Evolutionary conservation across 768 basidiomycete species (phyloP), one percentile per base, ranked within the genome.

Genomic region (Agrocybe pediades): DNA sequence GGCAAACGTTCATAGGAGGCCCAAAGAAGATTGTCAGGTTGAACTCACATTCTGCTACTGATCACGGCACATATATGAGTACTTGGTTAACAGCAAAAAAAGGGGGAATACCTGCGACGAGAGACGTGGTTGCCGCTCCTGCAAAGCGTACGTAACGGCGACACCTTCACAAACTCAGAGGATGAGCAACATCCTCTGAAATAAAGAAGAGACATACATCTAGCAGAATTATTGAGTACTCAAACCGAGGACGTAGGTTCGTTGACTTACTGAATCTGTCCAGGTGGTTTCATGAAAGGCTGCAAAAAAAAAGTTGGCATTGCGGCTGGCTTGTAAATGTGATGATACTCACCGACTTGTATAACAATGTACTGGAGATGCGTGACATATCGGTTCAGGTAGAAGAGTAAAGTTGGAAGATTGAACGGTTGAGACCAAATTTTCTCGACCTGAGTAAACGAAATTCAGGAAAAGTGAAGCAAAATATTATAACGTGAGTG

Each of bases 341-440:
- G 13, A 23, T 11, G 11, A 56, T 15, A 47, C 61, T 49, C 43
- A 60, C 62, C 60, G 33, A 63, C 64, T 59, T 61, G 62, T 16
- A 65, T 61, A 2, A 65, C 49, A 27, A 65, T 64, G 25, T 56
- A 64, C 57, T 64, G 63, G 9, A 60, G 50, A 51, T 58, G 61
- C 13, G 63, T 64, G 24, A 64, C 53, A 51, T 64, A 64, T 7
- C 63, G 61, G 42, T 64, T 64, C 46, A 62, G 43, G 53, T 56
- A 59, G 41, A 62, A 64, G 4, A 64, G 36, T 8, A 64, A 43
- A 11, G 54, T 58, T 8, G 63, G 54, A 49, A 60, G 53, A 13
- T 58, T 60, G 29, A 64, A 62, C 15, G 56, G 58, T 19, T 55
- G 56, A 15, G 49, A 55, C 63, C 63, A 64, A 29, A 64, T 64